phyloP scores from a whole-genome alignment of 345 rosid species.

The rapeseed (Brassica napus) region Da-Ae NC_063435.1:4436001-4436500 shows the following conservation, averaged over 20 bases:
- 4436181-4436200: constrained; percentile 67
- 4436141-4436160: constrained; percentile 56
- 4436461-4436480: background rate
- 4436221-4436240: constrained; percentile 25
- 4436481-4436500: background rate
- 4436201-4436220: constrained; percentile 8
- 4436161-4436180: constrained; percentile 72
- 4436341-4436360: background rate
- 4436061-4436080: constrained; percentile 92
- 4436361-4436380: background rate
- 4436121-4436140: constrained; percentile 55
- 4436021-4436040: constrained; percentile 71
- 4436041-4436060: constrained; percentile 65
- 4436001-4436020: constrained; percentile 83
- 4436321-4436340: background rate
- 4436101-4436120: constrained; percentile 78
- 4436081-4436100: constrained; percentile 74
- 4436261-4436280: constrained; percentile 27
- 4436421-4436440: background rate
- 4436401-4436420: background rate
- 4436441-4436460: background rate
- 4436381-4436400: background rate
- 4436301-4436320: background rate
- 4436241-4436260: constrained; percentile 6
- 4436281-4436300: constrained; percentile 30